Evolutionary conservation across 306 rosid species (phyloP), one percentile per base, ranked within the genome.

Genomic region (Vigna mungo): DNA sequence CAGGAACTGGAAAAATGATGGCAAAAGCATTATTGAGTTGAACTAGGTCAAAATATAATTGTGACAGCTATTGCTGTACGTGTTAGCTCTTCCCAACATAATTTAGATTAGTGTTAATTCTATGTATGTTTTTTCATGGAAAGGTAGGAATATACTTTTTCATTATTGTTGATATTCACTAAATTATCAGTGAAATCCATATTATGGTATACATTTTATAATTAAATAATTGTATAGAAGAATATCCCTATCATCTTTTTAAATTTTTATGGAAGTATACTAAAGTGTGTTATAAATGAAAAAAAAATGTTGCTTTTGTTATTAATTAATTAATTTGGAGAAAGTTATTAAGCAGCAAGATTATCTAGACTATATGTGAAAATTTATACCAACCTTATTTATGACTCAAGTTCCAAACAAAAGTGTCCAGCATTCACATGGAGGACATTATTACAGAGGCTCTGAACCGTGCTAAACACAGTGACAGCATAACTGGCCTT

Each of bases 401-500:
- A 61, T 32, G 36, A 61, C 68, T 8, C 14, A 61, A 61, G 46
- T 61, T 67, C 54, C 21, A 56, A 76, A 71, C 68, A 66, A 39
- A 48, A 66, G 80, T 49, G 74, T 65, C 49, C 48, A 49, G 72
- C 17, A 34, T 67, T 84, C 87, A 66, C 82, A 76, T 70, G 80
- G 58, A 59, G 60, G 72, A 58, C 80, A 75, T 73, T n/a, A 70
- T 12, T 15, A 47, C 72, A 80, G 79, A 61, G 71, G 1, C 72
- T 70, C 84, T 71, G 76, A 55, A 21, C 72, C 15, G 59, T 81
- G 63, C 78, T 64, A 75, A 75, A 76, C 82, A 32, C 55, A 23
- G 82, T 80, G 72, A 80, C 80, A 78, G 72, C 77, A 80, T 71
- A 71, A 84, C 78, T 55, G 76, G 18, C 9, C 52, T 69, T 20